A percentile compares a stretch with the other conserved stretches of the same genome.
phyloP scores from a whole-genome alignment of 257 asterid genomes.

The Solanum lycopersicoides region DNA sequence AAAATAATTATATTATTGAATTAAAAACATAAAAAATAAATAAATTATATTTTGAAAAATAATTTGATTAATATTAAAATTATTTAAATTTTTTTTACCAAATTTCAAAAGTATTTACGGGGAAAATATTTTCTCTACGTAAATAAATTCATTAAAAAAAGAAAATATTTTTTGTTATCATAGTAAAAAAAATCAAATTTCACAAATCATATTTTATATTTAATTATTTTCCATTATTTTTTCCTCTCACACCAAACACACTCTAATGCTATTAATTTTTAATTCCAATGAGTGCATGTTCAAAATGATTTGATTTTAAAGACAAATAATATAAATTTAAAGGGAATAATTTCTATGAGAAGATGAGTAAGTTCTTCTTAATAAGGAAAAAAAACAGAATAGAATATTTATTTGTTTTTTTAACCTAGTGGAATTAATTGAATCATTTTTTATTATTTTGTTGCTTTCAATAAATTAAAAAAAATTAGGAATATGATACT shows the following conservation, averaged over 20 bases:
- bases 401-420: neutral
- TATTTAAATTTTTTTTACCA: neutral
- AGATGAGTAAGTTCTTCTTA: neutral
- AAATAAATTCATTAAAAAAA: neutral
- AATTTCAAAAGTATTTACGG: neutral
- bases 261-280: neutral
- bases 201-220: neutral
- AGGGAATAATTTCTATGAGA: neutral
- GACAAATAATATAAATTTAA: neutral
- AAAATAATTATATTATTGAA: no score
- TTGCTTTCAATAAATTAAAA: neutral
- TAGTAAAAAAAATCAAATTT: no score
- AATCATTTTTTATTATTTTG: neutral
- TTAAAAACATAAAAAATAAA: no score
- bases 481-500: neutral
- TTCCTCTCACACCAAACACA: neutral
- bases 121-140: neutral
- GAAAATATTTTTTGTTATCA: neutral
- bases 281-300: neutral
- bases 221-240: neutral
- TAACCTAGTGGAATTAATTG: neutral
- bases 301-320: neutral
- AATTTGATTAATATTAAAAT: neutral
- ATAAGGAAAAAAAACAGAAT: neutral
- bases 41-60: neutral